phyloP scores from a whole-genome alignment of 148 eudicot genomes.

The Linanthus parryae region DNA sequence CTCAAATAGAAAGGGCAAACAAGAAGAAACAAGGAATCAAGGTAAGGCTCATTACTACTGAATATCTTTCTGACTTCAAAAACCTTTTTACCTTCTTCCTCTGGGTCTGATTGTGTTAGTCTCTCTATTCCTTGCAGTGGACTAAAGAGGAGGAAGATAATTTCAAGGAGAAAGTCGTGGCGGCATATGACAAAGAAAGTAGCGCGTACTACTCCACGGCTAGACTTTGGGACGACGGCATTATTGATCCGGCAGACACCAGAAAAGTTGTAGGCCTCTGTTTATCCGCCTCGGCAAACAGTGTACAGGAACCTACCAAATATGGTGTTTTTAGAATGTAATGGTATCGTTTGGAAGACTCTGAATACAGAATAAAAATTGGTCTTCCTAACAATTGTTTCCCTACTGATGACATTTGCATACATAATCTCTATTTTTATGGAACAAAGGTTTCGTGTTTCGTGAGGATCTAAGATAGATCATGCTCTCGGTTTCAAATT shows the following conservation, averaged over 20 bases:
- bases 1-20: slow-evolving; percentile 79
- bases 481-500: too few relatives aligned
- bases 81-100: background rate
- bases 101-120: slow-evolving; percentile 1
- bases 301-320: slow-evolving; percentile 53
- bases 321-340: slow-evolving; percentile 97
- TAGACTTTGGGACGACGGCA: slow-evolving; percentile 95
- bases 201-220: slow-evolving; percentile 90
- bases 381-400: too few relatives aligned
- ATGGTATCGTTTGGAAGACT: too few relatives aligned
- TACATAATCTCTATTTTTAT: too few relatives aligned
- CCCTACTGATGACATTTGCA: too few relatives aligned
- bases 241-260: slow-evolving; percentile 95
- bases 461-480: too few relatives aligned
- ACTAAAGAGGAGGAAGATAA: slow-evolving; percentile 73
- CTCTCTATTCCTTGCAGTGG: slow-evolving; percentile 50
- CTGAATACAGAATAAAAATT: too few relatives aligned
- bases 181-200: slow-evolving; percentile 78
- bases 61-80: background rate
- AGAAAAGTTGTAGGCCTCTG: slow-evolving; percentile 72
- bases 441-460: too few relatives aligned
- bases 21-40: slow-evolving; percentile 67
- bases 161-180: slow-evolving; percentile 71
- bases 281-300: slow-evolving; percentile 67
- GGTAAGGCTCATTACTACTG: slow-evolving; percentile 33